Base-by-base conservation (phyloP, 371 early-diverging fungal genomes). In the Apophysomyces variabilis region DNA sequence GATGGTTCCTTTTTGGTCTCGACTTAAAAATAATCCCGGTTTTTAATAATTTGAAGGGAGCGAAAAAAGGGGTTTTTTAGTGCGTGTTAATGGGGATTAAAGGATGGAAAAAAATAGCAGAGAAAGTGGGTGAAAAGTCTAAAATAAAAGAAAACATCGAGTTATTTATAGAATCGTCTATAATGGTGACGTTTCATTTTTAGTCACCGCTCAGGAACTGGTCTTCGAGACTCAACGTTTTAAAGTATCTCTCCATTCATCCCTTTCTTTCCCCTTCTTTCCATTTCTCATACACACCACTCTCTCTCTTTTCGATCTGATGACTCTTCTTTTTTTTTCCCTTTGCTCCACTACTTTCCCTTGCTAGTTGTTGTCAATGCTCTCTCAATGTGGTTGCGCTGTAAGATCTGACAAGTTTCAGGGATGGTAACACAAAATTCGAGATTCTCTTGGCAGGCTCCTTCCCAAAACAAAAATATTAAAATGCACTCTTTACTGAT, bases 1-100 rank as follows among this genome's bases (percentile, higher is more conserved):
- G 54, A 50, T 50, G 16, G 54, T 50, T 50, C 54, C 54, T 50
- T 50, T 50, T 50, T 50, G 54, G 54, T 50, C 54, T 50, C 54
- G 54, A 50, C 54, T 50, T 63, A n/a, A 26, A 39, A 36, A 62
- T 50, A 60, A 18, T 41, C 60, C 54, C 54, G 38, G 36, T 39
- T 36, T 13, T 39, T 46, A 39, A 37, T 54, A 16, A 14, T 46
- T 39, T 8, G 36, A 21, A 61, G 57, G 32, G 50, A 66, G 21
- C n/a, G 44, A 45, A 58, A 57, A 44, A 45, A 57, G 32, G 45
- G 32, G 57, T 14, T 41, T 6, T 18, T 26, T 41, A 56, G 21
- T 57, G 58, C 36, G 32, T 35, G 38, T 38, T 26, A 37, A 39
- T 47, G 50, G 54, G 38, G 50, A 26, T 9, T 46, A 5, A 47